Evolutionary conservation across 805 yeast genomes (phyloP).

Genomic region (Saccharomycopsis sp.): DNA sequence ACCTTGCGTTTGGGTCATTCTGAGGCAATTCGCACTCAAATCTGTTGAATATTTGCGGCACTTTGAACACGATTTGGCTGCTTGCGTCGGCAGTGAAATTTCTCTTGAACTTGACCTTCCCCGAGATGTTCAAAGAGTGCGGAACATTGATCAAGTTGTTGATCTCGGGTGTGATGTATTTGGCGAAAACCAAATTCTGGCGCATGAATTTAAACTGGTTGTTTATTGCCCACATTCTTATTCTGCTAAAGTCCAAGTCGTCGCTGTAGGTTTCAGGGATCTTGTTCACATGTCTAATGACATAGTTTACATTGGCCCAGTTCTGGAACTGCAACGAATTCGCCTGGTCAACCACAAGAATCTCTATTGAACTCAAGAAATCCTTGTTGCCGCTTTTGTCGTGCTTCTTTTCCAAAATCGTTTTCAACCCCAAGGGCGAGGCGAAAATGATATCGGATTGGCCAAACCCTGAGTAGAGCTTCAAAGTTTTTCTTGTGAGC

Average conservation of each 20-base stretch:
- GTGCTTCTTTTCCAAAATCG: constrained; percentile 62
- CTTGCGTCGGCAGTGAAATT: constrained; percentile 23
- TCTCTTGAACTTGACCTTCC: constrained; percentile 48
- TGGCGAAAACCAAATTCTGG: constrained; percentile 72
- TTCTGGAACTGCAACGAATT: constrained; percentile 87
- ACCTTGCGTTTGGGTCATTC: constrained; percentile 74
- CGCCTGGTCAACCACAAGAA: constrained; percentile 71
- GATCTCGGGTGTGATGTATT: constrained; percentile 71
- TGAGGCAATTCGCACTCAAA: constrained; percentile 48
- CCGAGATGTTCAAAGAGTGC: constrained; percentile 46
- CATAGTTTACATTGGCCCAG: constrained; percentile 74
- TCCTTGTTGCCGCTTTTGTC: constrained; percentile 63
- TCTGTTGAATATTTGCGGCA: constrained; percentile 65
- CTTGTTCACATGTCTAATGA: constrained; percentile 60
- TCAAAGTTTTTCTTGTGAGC: constrained; percentile 78
- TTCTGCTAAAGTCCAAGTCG: constrained; percentile 82
- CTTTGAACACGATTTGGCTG: constrained; percentile 51
- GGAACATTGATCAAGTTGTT: constrained; percentile 45
- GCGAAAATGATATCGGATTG: constrained; percentile 81
- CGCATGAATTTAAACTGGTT: constrained; percentile 66
- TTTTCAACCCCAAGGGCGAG: constrained; percentile 81
- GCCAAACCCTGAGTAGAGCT: constrained; percentile 75
- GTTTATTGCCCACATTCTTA: constrained; percentile 87
- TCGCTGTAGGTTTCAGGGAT: constrained; percentile 71
- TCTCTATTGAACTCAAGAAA: constrained; percentile 82